These are phyloP conservation scores for Chloroidium sp. DNA, from an alignment of 163 green algal species.

Conservation along the genomic window DNA sequence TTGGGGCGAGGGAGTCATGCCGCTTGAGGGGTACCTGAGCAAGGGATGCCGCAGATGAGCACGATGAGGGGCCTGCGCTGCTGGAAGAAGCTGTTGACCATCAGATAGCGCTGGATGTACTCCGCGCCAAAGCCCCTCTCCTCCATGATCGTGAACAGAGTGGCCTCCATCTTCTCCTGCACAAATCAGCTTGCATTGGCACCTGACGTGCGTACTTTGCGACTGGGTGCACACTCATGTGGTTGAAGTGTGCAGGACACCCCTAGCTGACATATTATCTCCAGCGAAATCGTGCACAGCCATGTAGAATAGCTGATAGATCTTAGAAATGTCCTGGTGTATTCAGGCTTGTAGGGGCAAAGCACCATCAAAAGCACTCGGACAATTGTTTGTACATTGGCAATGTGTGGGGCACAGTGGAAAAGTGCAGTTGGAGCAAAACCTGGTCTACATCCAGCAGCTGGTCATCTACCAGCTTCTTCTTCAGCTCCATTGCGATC, in stretches of 20 bases:
- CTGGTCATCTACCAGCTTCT: conserved; percentile 82
- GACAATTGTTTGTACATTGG: too few species aligned
- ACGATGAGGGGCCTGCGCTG: conserved; percentile 71
- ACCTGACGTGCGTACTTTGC: too few species aligned
- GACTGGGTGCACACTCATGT: too few species aligned
- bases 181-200: background rate
- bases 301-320: too few species aligned
- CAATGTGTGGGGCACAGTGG: too few species aligned
- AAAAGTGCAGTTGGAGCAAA: too few species aligned
- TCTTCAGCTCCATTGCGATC: conserved; percentile 89
- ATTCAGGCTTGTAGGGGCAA: too few species aligned
- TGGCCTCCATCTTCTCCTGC: conserved; percentile 62
- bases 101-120: conserved; percentile 75
- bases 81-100: conserved; percentile 72
- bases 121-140: conserved; percentile 62
- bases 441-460: conserved; percentile 75
- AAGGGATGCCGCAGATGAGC: conserved; percentile 66
- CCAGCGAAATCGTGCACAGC: background rate
- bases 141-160: conserved; percentile 64
- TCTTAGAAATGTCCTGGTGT: too few species aligned
- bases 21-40: conserved; percentile 36
- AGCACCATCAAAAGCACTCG: too few species aligned
- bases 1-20: too few species aligned
- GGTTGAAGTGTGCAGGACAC: too few species aligned
- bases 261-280: background rate